Percentiles rank a stretch among this genome's conserved stretches.
Evolutionary conservation across 225 moss, liverwort and hornwort species (phyloP).

Genomic region (Marchantia polymorpha): DNA sequence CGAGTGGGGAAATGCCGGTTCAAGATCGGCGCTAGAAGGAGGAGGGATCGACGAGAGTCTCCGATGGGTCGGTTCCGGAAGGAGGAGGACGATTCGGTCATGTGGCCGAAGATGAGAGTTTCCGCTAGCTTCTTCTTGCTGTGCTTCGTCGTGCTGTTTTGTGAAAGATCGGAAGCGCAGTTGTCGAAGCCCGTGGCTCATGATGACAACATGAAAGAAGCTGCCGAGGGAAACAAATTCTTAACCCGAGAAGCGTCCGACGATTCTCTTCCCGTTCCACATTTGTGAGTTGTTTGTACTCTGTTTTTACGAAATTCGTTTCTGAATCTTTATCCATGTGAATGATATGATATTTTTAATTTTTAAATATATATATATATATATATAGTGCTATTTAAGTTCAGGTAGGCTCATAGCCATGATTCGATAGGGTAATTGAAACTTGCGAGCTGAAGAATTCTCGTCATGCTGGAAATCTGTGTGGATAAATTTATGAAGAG

Average conservation of each 20-base stretch:
- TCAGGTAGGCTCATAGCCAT: not conserved
- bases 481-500: conserved; percentile 42
- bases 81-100: not conserved
- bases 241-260: conserved; percentile 69
- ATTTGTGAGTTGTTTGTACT: conserved; percentile 41
- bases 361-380: not conserved
- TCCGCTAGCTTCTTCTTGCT: conserved; percentile 9
- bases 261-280: conserved; percentile 55
- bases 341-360: not conserved
- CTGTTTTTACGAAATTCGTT: not conserved
- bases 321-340: not conserved
- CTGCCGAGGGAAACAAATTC: conserved; percentile 64
- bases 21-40: not conserved
- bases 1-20: not conserved
- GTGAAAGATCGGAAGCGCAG: conserved; percentile 34
- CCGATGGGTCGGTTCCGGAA: not conserved
- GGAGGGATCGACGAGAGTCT: not conserved
- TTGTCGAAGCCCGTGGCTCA: conserved; percentile 69
- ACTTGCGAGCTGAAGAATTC: not conserved
- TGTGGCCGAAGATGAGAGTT: conserved; percentile 1
- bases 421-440: no score
- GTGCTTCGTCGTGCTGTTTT: not conserved
- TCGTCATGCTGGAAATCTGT: not conserved
- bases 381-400: no score
- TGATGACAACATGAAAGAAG: conserved; percentile 77